These are phyloP conservation scores for Gaultheria prostrata DNA, from an alignment of 148 eudicot species.

Conservation along the genomic window DNA sequence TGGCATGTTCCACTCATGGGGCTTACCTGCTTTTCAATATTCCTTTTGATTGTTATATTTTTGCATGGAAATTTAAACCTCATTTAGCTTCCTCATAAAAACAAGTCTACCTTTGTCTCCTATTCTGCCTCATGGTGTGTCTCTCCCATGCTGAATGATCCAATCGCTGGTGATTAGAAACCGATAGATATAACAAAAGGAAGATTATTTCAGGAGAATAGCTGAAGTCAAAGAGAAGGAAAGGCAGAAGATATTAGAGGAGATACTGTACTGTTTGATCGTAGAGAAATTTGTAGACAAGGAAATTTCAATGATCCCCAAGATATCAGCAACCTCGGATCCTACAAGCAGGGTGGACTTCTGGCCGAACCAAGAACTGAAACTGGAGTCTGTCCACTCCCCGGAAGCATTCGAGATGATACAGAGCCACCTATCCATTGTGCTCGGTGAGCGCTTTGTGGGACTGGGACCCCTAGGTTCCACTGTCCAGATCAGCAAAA, in stretches of 20 bases:
- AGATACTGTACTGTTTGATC: conserved; percentile 76
- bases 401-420: conserved; percentile 92
- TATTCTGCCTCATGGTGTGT: background rate
- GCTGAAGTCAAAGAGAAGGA: conserved; percentile 91
- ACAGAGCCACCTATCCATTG: conserved; percentile 68
- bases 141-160: background rate
- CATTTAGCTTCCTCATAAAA: background rate
- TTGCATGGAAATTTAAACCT: background rate
- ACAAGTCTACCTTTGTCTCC: background rate
- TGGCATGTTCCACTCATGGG: background rate
- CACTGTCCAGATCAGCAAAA: conserved; percentile 69
- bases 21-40: background rate
- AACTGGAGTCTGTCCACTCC: conserved; percentile 79
- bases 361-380: conserved; percentile 94
- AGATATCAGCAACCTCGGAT: conserved; percentile 48
- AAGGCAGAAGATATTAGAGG: conserved; percentile 66
- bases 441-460: conserved; percentile 69
- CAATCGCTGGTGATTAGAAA: background rate
- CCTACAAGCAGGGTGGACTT: conserved; percentile 70
- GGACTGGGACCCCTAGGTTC: conserved; percentile 68
- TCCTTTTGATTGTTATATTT: background rate
- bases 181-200: background rate
- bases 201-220: conserved; percentile 71
- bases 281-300: conserved; percentile 75
- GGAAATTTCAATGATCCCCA: conserved; percentile 71